These are phyloP conservation scores for Umbelopsis vinacea DNA, from an alignment of 192 early-diverging fungal species.

Conservation along the genomic window DNA sequence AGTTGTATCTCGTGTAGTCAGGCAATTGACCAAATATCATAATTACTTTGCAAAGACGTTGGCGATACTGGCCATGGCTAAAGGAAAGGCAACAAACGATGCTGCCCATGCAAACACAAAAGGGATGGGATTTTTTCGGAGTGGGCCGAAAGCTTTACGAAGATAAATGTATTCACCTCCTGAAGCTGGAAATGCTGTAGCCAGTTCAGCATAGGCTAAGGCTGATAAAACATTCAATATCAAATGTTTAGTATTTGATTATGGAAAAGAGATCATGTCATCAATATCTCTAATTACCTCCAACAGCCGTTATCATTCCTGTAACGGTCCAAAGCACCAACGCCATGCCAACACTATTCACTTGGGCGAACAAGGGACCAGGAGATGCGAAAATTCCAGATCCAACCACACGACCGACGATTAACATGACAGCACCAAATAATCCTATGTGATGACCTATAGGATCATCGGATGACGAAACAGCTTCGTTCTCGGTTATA, in stretches of 20 bases:
- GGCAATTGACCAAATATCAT: not conserved
- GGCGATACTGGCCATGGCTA: conserved; percentile 43
- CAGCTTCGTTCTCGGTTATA: not conserved
- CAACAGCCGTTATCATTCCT: conserved; percentile 37
- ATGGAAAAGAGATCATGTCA: too few species aligned
- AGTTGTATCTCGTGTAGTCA: too few species aligned
- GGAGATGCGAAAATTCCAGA: conserved; percentile 70
- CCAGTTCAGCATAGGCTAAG: conserved; percentile 46
- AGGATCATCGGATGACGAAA: not conserved
- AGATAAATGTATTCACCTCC: conserved; percentile 67
- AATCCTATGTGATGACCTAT: conserved; percentile 14
- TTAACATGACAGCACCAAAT: conserved; percentile 11
- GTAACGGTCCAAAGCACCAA: conserved; percentile 46
- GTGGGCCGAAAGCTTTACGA: conserved; percentile 53
- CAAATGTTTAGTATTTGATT: too few species aligned
- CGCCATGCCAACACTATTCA: conserved; percentile 37
- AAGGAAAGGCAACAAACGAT: conserved; percentile 48
- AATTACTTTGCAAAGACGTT: conserved; percentile 38
- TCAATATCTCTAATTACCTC: not conserved
- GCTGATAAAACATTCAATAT: not conserved
- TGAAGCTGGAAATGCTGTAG: conserved; percentile 44
- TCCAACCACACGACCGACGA: conserved; percentile 51
- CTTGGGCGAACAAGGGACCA: conserved; percentile 52
- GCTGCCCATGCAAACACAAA: conserved; percentile 57
- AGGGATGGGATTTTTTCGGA: conserved; percentile 43